Evolutionary conservation across 495 filamentous ascomycete genomes (phyloP), one percentile per base, ranked within the genome.

Genomic region (Trichocladium uniseriatum): DNA sequence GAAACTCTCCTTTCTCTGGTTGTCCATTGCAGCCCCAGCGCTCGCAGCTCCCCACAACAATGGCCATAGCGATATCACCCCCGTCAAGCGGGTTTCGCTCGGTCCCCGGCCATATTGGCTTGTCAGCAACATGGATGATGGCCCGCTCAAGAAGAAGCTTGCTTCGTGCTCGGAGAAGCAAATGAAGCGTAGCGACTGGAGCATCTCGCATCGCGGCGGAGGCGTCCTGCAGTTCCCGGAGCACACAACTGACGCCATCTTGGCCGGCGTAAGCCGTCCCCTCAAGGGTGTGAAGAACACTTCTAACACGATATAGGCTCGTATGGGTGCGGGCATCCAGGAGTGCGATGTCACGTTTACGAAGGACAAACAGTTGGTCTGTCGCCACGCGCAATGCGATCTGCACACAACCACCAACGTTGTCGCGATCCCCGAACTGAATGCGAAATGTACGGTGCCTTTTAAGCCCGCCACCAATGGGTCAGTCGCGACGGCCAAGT

Each of bases 331-430:
- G 1, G 79, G 79, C 18, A 72, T 83, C 52, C 65, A 80, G 19
- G 80, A 83, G 51, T 83, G 80, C 61, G 80, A 83, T 57, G 79
- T 81, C 8, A 65, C 72, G 10, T 83, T 83, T 59, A 82, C 80
- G 40, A 70, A 63, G 38, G 80, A 83, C 59, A 67, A 66, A 22
- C 55, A 76, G 57, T 75, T 83, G 45, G 79, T 83, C 28, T 83
- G 80, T 61, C 74, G 80, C 7, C 80, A 83, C 57, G 69, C 71
- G 15, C 76, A 78, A 36, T 83, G 80, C 62, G 80, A 83, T 56
- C 64, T 83, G 32, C 79, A 82, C 63, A 78, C 71, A 1, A 83
- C 80, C 11, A 80, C 80, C 53, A 77, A 83, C 64, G 78, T 83
- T 61, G 70, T 83, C 36, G 60, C 65, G 22, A 57, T 64, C 24